Base-by-base conservation (phyloP, 2,329 filamentous ascomycete species). In the Colletotrichum sp. region DNA sequence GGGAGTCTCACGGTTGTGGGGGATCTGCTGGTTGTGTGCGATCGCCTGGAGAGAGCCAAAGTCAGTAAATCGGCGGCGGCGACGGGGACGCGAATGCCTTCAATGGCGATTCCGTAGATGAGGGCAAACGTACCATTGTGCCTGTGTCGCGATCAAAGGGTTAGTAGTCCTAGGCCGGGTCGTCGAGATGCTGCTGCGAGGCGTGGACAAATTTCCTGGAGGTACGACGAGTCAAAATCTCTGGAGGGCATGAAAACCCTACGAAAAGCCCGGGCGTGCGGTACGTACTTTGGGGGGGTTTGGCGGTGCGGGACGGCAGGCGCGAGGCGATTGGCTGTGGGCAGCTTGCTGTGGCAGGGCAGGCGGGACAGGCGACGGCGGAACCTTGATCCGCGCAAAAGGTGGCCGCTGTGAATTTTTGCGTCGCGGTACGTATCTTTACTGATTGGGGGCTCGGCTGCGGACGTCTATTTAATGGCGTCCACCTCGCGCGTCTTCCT, bases 21-120 rank as follows among this genome's bases (percentile, higher is more conserved):
- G 94, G 89, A 98, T 94, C 92, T 96, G 95, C 92, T 98, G 96
- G 92, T 99, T 99, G 95, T 98, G 96, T 94, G 98, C 98, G 95
- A 99, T 98, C 92, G 96, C 95, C 76, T 79, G 62, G 73, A 71
- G 70, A 68, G 71, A 74, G 72, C 68, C 71, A 52, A 64, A 64
- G 72, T 77, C 71, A 69, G 55, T 68, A 78, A 30, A 16, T 48
- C 44, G 18, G 44, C 44, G 44, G 44, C 44, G 44, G 10, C 44
- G 28, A 36, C 66, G 9, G 9, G 52, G 5, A 18, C 26, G 36
- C 18, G 57, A 9, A 66, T 39, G 72, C 66, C 65, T 15, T 63
- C 18, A 3, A 36, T 65, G 64, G 70, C 71, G 71, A 67, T 36
- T 18, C 55, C 66, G 48, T 63, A 59, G 48, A 32, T 22, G 70